Evolutionary conservation across 345 rosid species (phyloP), one percentile per base, ranked within the genome.

Genomic region (Arabidopsis suecica): DNA sequence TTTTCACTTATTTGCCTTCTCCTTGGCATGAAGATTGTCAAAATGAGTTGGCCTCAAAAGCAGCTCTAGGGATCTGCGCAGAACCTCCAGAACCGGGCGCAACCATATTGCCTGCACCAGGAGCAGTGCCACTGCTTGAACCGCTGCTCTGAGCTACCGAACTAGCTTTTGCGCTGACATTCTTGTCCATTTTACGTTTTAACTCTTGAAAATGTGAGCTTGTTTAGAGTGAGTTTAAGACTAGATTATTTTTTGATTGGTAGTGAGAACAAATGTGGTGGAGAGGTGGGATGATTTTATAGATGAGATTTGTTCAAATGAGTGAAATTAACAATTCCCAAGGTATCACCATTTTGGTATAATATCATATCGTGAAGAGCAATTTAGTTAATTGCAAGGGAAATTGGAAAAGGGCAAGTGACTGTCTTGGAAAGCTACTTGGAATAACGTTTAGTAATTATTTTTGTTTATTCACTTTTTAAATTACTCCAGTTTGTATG

Each of bases 41-140:
- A 72, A 72, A 13, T 63, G 77, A 11, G 54, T 72, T 62, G 0
- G 54, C 51, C 41, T 72, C 69, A 7, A 72, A 72, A 32, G 56
- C 63, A 63, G 53, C 56, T 5, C 77, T 56, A 28, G 55, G n/a
- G 33, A 40, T 63, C 2, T 62, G 28, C 30, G 16, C 69, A 8
- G 62, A 65, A 13, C 77, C 70, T 32, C 70, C 70, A 13, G 55
- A 53, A 3, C 70, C 63, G 0, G 77, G 77, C 6, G 63, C 77
- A 37, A 73, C 70, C 70, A 73, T 73, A 9, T 53, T 73, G 28
- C 22, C 55, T 2, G 62, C 8, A 53, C 12, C 62, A 62, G 62
- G 44, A 38, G 34, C 34, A 44, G 33, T 9, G 5, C 33, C 63
- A 18, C 3, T 42, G 53, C 18, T 69, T 56, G 41, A 41, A 61